Conservation (phyloP, 495 filamentous ascomycete species). For the Penicillium flavigenum region DNA sequence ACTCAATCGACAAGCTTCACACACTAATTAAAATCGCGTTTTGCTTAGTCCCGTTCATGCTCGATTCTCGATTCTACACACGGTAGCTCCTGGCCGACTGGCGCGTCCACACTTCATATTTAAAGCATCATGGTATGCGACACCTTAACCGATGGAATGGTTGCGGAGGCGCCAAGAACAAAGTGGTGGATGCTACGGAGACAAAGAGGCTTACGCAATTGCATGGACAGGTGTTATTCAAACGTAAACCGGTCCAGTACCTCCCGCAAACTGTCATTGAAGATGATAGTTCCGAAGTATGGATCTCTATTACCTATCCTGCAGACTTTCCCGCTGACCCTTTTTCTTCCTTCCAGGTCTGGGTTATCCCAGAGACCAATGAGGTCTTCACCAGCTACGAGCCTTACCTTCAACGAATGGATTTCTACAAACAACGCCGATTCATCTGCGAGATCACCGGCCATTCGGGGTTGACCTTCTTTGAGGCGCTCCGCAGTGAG, state of each 20-base stretch:
- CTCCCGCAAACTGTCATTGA: constrained; percentile 68
- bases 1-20: not conserved
- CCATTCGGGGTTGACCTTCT: constrained; percentile 89
- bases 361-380: constrained; percentile 84
- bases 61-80: constrained; percentile 16
- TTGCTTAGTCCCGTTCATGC: constrained; percentile 27
- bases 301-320: constrained; percentile 16
- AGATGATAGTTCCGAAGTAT: constrained; percentile 78
- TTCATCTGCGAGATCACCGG: constrained; percentile 97
- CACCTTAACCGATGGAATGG: not conserved
- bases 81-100: constrained; percentile 32
- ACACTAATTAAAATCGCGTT: constrained; percentile 23
- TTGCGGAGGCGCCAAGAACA: constrained; percentile 8
- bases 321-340: constrained; percentile 10
- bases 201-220: constrained; percentile 23
- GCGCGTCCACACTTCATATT: constrained; percentile 23
- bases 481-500: constrained; percentile 90
- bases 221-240: constrained; percentile 76
- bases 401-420: constrained; percentile 78
- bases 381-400: constrained; percentile 92
- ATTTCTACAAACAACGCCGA: constrained; percentile 89
- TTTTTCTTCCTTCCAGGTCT: constrained; percentile 60
- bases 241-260: constrained; percentile 92
- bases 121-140: constrained; percentile 43
- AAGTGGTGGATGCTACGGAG: not conserved